phyloP scores from a whole-genome alignment of 768 basidiomycete species.

The Leccinum broughii region DNA sequence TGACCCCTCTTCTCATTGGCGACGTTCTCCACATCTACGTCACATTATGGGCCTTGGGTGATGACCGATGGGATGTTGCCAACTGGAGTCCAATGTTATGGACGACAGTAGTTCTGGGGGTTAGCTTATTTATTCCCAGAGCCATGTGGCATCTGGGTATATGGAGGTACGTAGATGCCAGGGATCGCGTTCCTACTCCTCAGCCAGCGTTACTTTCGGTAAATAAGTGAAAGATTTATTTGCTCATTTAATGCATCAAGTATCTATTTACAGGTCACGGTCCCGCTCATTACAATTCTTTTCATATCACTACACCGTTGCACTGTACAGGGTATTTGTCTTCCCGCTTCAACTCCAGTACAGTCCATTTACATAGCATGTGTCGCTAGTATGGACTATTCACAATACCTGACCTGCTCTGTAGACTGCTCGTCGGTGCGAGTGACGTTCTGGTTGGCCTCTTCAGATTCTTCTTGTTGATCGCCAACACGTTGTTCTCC shows the following conservation, averaged over 20 bases:
- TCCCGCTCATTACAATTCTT: background rate
- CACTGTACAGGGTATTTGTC: conserved; percentile 18
- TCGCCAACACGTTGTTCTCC: conserved; percentile 88
- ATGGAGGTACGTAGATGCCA: conserved; percentile 66
- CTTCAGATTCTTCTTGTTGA: conserved; percentile 92
- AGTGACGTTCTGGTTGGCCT: conserved; percentile 79
- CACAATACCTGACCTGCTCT: conserved; percentile 64
- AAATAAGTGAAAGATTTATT: conserved; percentile 22
- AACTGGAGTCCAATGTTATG: conserved; percentile 72
- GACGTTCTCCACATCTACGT: conserved; percentile 66
- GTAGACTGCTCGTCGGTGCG: conserved; percentile 42
- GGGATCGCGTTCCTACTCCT: conserved; percentile 44
- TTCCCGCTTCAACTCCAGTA: conserved; percentile 4
- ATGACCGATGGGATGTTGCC: conserved; percentile 58
- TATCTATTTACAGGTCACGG: conserved; percentile 2
- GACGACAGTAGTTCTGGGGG: conserved; percentile 61
- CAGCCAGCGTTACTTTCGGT: conserved; percentile 1
- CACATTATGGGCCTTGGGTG: conserved; percentile 77
- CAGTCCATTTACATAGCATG: background rate
- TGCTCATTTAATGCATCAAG: conserved; percentile 22
- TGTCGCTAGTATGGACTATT: conserved; percentile 56
- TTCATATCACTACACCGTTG: conserved; percentile 1
- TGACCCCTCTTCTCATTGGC: conserved; percentile 68
- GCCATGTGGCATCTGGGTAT: conserved; percentile 75
- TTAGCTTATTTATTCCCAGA: conserved; percentile 68